A percentile compares a stretch with the other conserved stretches of the same genome.
phyloP scores from a whole-genome alignment of 1,284 basidiomycete genomes.

The Papiliotrema terrestris region DNA sequence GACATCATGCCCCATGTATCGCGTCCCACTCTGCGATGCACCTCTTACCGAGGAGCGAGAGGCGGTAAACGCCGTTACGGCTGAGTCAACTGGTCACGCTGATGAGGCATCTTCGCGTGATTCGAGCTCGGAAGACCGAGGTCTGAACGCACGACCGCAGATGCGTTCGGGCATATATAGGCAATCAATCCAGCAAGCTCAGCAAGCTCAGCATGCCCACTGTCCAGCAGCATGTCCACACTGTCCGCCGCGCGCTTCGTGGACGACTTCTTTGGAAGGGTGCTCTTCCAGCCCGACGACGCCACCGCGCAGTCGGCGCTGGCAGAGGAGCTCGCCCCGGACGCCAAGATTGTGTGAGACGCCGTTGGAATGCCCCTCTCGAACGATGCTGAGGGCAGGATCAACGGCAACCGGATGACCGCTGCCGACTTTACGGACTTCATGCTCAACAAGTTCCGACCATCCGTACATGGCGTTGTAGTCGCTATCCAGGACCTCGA shows the following conservation, averaged over 20 bases:
- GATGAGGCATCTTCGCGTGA: no score
- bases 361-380: not conserved
- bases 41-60: no score
- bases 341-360: conserved; percentile 11
- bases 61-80: no score
- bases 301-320: conserved; percentile 8
- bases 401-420: conserved; percentile 8
- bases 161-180: no score
- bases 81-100: no score
- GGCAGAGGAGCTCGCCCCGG: conserved; percentile 5
- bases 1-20: no score
- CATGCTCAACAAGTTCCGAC: conserved; percentile 11
- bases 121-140: no score
- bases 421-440: conserved; percentile 1
- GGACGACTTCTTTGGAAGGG: conserved; percentile 9
- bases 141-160: no score
- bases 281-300: conserved; percentile 8
- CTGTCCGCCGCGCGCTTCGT: conserved; percentile 10
- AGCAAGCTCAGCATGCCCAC: no score
- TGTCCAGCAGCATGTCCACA: conserved; percentile 7
- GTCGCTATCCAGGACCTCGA: conserved; percentile 11
- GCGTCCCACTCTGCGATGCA: no score
- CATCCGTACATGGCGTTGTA: conserved; percentile 1
- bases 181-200: no score
- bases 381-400: not conserved